Percentiles rank a stretch among this genome's conserved stretches.
phyloP scores from a whole-genome alignment of 2,329 filamentous ascomycete genomes.

The Mollisiaceae sp. region DNA sequence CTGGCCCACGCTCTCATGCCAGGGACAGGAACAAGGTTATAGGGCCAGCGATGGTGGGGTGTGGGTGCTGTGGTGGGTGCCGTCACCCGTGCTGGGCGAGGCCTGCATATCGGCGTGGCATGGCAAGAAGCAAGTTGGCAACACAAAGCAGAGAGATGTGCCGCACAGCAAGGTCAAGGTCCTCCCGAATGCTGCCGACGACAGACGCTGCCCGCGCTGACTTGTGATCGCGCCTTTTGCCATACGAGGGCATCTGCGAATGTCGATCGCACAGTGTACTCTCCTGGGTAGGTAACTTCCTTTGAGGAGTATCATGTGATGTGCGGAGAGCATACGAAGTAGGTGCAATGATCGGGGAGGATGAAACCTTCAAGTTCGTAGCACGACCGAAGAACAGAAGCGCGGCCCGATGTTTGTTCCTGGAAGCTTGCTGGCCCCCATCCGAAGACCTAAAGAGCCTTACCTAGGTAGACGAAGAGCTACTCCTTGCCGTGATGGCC shows the following conservation, averaged over 20 bases:
- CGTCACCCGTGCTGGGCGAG: too few relatives aligned
- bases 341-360: not conserved
- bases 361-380: constrained; percentile 5
- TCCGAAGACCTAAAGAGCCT: not conserved
- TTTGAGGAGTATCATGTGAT: not conserved
- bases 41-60: not conserved
- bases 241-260: not conserved
- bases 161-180: not conserved
- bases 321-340: not conserved
- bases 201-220: not conserved
- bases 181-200: not conserved
- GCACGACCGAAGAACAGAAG: not conserved
- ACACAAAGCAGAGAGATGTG: not conserved
- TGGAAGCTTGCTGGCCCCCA: not conserved
- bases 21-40: constrained; percentile 25
- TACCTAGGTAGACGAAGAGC: not conserved
- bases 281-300: not conserved
- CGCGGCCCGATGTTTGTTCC: constrained; percentile 6
- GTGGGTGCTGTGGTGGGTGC: not conserved
- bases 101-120: not conserved
- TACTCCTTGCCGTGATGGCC: not conserved
- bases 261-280: not conserved
- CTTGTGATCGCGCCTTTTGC: not conserved
- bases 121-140: too few relatives aligned
- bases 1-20: constrained; percentile 12